phyloP scores from a whole-genome alignment of 192 early-diverging fungal genomes.

The Coemansia umbellata region DNA sequence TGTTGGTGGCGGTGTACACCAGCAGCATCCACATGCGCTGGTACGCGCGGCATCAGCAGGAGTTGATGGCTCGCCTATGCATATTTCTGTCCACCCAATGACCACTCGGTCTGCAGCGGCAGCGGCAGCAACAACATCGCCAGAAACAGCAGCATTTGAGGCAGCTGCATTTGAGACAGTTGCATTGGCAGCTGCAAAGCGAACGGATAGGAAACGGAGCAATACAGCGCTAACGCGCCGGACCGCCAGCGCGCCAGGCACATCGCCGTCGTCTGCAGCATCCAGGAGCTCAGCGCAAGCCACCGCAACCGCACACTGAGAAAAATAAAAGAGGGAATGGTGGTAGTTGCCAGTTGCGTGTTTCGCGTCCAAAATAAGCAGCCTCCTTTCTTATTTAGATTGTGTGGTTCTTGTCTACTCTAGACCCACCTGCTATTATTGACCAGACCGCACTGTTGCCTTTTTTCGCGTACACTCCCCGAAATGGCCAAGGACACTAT shows the following conservation, averaged over 20 bases:
- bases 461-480: too few relatives aligned
- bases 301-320: conserved; percentile 15
- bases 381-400: background rate
- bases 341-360: background rate
- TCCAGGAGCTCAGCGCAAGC: conserved; percentile 8
- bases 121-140: conserved; percentile 5
- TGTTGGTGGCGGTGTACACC: background rate
- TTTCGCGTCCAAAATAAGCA: background rate
- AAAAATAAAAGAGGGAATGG: background rate
- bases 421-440: background rate
- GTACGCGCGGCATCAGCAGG: conserved; percentile 30
- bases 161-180: background rate
- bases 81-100: conserved; percentile 1
- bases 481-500: too few relatives aligned
- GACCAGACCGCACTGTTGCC: background rate
- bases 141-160: conserved; percentile 9
- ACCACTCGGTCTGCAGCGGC: background rate
- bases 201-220: too few relatives aligned
- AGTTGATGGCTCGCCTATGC: background rate
- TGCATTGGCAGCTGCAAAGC: background rate
- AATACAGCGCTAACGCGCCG: conserved; percentile 19
- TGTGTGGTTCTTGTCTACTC: background rate
- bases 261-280: conserved; percentile 6
- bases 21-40: conserved; percentile 6
- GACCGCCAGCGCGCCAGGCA: conserved; percentile 32